These are phyloP conservation scores for Alternaria tenuissima DNA, from an alignment of 2,329 filamentous ascomycete genomes.

Conservation along the genomic window DNA sequence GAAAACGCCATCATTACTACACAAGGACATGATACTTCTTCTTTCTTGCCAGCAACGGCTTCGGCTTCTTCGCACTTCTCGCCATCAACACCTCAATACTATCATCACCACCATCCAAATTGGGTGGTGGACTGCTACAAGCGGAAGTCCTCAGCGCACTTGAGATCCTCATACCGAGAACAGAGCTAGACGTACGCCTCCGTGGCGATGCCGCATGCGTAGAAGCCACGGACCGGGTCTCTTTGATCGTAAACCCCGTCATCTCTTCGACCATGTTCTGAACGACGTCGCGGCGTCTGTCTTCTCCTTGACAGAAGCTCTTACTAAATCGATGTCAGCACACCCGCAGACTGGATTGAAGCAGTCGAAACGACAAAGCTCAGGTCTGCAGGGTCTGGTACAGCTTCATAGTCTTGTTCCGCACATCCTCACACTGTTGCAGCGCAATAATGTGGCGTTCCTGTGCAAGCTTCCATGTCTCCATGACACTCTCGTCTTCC, in stretches of 20 bases:
- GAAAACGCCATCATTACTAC: constrained; percentile 17
- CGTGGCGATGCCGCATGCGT: neutral
- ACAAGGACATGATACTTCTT: constrained; percentile 15
- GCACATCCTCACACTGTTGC: constrained; percentile 43
- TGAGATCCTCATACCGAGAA: constrained; percentile 4
- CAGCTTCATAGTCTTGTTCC: constrained; percentile 42
- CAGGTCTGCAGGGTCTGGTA: constrained; percentile 27
- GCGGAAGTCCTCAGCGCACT: neutral
- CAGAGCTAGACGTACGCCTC: neutral
- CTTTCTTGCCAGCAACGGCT: constrained; percentile 9
- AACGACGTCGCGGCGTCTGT: neutral
- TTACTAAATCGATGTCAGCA: constrained; percentile 8
- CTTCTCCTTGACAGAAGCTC: neutral
- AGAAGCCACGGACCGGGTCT: neutral
- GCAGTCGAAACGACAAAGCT: neutral
- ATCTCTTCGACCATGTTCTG: neutral
- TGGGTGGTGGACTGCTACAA: neutral
- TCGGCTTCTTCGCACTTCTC: neutral
- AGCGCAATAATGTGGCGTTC: constrained; percentile 68
- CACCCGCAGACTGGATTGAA: constrained; percentile 8
- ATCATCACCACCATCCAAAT: neutral
- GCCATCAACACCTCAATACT: neutral
- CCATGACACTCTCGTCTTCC: constrained; percentile 70
- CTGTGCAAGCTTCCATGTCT: constrained; percentile 67
- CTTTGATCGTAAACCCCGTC: neutral